Percentiles rank a stretch among this genome's conserved stretches.
Conservation (phyloP, 1,284 basidiomycete genomes). For the Puccinia polysora region DNA sequence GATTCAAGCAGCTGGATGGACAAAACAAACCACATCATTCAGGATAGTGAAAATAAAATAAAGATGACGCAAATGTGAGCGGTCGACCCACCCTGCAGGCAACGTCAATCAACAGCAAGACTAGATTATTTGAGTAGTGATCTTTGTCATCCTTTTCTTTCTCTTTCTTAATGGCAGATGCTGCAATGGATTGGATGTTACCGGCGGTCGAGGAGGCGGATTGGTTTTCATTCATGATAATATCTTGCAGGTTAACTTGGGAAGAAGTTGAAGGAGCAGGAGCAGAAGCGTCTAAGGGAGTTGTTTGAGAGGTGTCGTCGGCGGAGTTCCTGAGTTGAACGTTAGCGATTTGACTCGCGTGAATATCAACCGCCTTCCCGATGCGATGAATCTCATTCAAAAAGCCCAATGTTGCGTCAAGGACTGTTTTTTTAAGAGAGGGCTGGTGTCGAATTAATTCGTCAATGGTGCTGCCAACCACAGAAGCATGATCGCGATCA, state of each 20-base stretch:
- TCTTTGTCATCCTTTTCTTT: constrained; percentile 44
- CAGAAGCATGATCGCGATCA: constrained; percentile 85
- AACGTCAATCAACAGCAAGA: constrained; percentile 60
- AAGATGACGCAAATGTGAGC: constrained; percentile 2
- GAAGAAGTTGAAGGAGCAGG: background rate
- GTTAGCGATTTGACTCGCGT: constrained; percentile 58
- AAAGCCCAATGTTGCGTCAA: constrained; percentile 67
- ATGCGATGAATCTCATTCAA: constrained; percentile 70
- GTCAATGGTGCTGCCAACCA: constrained; percentile 83
- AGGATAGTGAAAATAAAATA: background rate
- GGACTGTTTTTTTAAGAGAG: constrained; percentile 70
- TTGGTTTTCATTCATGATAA: constrained; percentile 26
- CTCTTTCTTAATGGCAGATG: constrained; percentile 11
- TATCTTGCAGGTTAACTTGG: constrained; percentile 1
- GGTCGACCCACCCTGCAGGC: constrained; percentile 39
- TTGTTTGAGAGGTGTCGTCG: background rate
- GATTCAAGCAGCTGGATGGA: constrained; percentile 75
- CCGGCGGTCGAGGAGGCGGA: background rate
- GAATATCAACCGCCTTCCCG: constrained; percentile 61
- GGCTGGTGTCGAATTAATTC: constrained; percentile 97
- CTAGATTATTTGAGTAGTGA: constrained; percentile 59
- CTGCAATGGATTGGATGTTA: constrained; percentile 3
- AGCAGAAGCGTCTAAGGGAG: background rate
- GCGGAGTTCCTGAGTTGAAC: constrained; percentile 48
- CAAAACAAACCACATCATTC: background rate